A percentile compares a stretch with the other conserved stretches of the same genome.
phyloP scores from a whole-genome alignment of 2,329 filamentous ascomycete species.

The Cryphonectria naterciae region DNA sequence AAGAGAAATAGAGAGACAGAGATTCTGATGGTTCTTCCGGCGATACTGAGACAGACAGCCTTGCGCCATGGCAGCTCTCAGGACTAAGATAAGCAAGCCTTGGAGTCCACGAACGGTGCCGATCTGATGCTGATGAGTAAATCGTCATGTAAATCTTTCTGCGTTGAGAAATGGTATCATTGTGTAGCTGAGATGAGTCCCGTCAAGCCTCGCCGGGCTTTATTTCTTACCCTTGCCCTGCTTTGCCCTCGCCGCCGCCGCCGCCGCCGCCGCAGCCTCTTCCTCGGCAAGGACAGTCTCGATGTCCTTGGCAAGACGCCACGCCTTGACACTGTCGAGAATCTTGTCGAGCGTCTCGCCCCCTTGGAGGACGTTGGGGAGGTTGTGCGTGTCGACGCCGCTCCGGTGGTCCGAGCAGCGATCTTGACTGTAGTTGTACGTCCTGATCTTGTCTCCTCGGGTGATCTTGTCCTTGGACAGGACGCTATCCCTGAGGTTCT shows the following conservation, averaged over 20 bases:
- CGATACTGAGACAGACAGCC: neutral
- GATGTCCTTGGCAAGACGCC: conserved; percentile 77
- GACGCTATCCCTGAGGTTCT: conserved; percentile 74
- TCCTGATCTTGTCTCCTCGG: conserved; percentile 89
- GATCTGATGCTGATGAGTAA: neutral
- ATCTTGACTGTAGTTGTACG: conserved; percentile 79
- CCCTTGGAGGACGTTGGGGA: conserved; percentile 80
- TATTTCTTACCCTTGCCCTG: conserved; percentile 32
- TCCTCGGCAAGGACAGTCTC: conserved; percentile 69
- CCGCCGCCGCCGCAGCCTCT: conserved; percentile 48
- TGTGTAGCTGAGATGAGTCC: neutral
- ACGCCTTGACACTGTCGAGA: conserved; percentile 77
- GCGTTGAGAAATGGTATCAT: conserved; percentile 7
- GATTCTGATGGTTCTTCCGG: neutral
- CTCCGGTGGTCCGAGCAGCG: conserved; percentile 88
- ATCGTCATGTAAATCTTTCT: neutral
- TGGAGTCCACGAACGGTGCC: neutral
- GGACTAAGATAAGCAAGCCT: neutral
- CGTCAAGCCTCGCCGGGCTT: conserved; percentile 1
- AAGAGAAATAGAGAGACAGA: too few relatives aligned
- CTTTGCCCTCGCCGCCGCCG: conserved; percentile 28
- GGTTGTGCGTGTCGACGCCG: conserved; percentile 76
- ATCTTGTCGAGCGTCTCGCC: conserved; percentile 71
- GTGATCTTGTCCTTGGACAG: conserved; percentile 82
- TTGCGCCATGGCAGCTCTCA: neutral